Base-by-base conservation (phyloP, 2,329 filamentous ascomycete genomes). In the Stagonosporopsis tanaceti region DNA sequence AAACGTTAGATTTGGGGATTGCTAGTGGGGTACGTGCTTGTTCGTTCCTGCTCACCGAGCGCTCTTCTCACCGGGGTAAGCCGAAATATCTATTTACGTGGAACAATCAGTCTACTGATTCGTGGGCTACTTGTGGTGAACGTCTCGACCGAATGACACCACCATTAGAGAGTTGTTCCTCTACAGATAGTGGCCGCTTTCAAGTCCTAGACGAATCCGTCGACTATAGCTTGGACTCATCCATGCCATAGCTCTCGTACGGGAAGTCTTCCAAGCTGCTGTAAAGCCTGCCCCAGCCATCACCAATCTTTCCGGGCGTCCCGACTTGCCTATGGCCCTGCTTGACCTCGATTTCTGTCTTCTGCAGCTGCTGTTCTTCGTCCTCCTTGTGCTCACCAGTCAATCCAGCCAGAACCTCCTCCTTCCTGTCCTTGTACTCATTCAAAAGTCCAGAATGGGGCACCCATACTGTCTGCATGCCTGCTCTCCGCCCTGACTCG, bases 391-490 rank as follows among this genome's bases (percentile, higher is more conserved):
- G 89, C 77, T 90, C 87, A 1, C 90, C 91, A 24, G 89, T 93
- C 66, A 87, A 79, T 0, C 93, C 95, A 0, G 95, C 94, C 22
- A 99, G 79, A 2, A 99, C 92, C 73, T 93, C 86, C 11, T 84
- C 84, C 79, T 97, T 92, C 40, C 89, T 84, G 1, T 90, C 93
- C 38, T 82, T 80, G 68, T 91, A 96, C 74, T 94, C 91, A 50
- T 86, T 81, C 78, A 90, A 82, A 50, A 99, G 79, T 70, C 87
- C 91, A 1, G 87, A 86, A 77, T 98, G 93, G 24, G 95, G 95
- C 66, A 87, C 89, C 95, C 95, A 99, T 1, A 97, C 83, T 12
- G 96, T 93, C 64, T 94, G 87, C 94, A 98, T 98, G 0, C 94
- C 94, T 0, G 95, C 95, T 64, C 95, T 86, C 50, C 95, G 83